Base-by-base conservation (phyloP, 1,284 basidiomycete genomes). In the Cryptococcus sp. region DNA sequence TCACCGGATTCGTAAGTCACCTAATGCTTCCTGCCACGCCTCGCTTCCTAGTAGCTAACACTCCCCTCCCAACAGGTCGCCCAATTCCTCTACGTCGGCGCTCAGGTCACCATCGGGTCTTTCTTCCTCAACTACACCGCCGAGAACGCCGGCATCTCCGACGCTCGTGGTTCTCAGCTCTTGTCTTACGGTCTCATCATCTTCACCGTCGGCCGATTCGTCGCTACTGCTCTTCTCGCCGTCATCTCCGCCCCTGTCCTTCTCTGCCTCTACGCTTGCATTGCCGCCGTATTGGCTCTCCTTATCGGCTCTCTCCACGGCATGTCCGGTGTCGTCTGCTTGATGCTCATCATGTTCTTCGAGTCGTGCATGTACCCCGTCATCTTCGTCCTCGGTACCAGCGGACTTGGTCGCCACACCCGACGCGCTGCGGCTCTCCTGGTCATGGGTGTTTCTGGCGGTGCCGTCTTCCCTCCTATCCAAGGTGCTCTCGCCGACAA, bases 341-440 rank as follows among this genome's bases (percentile, higher is more conserved):
- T 89, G 57, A 89, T 88, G 75, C 73, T 82, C 59, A 76, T 90
- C 59, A 89, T 89, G 83, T 89, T 88, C 82, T 89, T 88, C 76
- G 88, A 89, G 75, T 86, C 85, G 8, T 86, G 87, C 66, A 87
- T 65, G 66, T 72, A 70, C 74, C 75, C 71, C 50, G 56, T 70
- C 61, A 77, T 75, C 64, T 75, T 86, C 66, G 86, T 89, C 59
- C 80, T 90, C 41, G 86, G 83, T 7, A 91, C 88, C 38, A 84
- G 85, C 74, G 85, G 86, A 68, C 80, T 89, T 48, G 88, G 88
- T 38, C 81, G 81, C 56, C 82, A 88, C 78, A 88, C 88, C 5
- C 88, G 88, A 76, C 80, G 81, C 53, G 88, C 85, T 1, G 87
- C 88, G 16, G 85, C 85, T 57, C 75, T 89, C 58, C 84, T 90